Evolutionary conservation across 495 filamentous ascomycete genomes (phyloP).

Genomic region (Lasiosphaeria miniovina): DNA sequence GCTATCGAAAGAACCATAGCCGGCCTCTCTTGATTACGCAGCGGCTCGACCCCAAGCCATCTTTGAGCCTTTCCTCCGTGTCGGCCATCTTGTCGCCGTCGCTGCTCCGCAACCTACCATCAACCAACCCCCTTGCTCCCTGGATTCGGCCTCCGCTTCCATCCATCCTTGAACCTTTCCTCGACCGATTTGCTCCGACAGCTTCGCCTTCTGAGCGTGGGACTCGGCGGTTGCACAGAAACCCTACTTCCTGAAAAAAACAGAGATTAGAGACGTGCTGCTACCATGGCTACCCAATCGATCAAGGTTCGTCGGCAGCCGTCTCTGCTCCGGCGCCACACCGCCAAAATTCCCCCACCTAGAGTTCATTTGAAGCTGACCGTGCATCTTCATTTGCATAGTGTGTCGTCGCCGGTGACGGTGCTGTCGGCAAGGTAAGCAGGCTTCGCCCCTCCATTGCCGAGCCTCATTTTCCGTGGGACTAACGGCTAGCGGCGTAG

Average conservation of each 20-base stretch:
- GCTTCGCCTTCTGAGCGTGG: background rate
- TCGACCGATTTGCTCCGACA: constrained; percentile 1
- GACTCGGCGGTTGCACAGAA: constrained; percentile 8
- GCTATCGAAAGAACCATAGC: background rate
- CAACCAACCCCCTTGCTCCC: background rate
- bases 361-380: constrained; percentile 18
- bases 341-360: constrained; percentile 6
- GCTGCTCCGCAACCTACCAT: constrained; percentile 14
- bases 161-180: constrained; percentile 4
- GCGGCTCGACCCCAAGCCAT: background rate
- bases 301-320: constrained; percentile 49
- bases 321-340: constrained; percentile 16
- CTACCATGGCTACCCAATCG: constrained; percentile 53
- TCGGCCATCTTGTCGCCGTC: constrained; percentile 9
- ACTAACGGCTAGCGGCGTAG: constrained; percentile 50
- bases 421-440: constrained; percentile 94
- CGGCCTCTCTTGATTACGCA: background rate
- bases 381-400: constrained; percentile 37
- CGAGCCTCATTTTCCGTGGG: constrained; percentile 5
- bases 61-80: background rate
- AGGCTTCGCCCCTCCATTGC: constrained; percentile 12
- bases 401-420: constrained; percentile 98
- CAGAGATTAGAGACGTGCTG: background rate
- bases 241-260: constrained; percentile 13
- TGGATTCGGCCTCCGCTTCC: background rate